A percentile compares a stretch with the other conserved stretches of the same genome.
phyloP scores from a whole-genome alignment of 352 stramenopile species.

The Phytophthora melonis region DNA sequence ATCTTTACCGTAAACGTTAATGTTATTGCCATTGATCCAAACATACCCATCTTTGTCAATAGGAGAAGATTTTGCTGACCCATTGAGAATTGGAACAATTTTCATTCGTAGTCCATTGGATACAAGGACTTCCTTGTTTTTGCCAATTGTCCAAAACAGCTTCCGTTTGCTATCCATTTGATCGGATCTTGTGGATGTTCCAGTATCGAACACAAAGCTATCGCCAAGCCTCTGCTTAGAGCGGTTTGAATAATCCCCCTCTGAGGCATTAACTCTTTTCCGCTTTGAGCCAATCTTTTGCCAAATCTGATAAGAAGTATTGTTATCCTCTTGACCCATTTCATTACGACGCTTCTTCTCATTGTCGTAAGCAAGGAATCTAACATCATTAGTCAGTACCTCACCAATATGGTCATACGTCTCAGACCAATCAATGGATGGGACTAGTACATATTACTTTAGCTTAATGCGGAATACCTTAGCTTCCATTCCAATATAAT shows the following conservation, averaged over 20 bases:
- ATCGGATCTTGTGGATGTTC: conserved; percentile 11
- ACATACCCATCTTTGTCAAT: conserved; percentile 7
- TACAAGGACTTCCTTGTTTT: conserved; percentile 15
- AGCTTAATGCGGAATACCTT: no score
- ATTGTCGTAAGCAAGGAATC: no score
- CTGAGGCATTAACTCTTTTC: conserved; percentile 7
- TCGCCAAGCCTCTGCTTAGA: conserved; percentile 16
- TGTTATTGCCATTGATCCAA: not conserved
- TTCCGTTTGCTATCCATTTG: conserved; percentile 11
- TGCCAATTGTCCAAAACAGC: conserved; percentile 10
- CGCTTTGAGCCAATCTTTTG: conserved; percentile 6
- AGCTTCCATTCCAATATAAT: no score
- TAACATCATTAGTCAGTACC: no score
- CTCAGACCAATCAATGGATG: no score
- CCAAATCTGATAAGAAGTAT: no score
- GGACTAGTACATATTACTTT: no score
- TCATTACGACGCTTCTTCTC: no score
- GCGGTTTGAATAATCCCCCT: conserved; percentile 2
- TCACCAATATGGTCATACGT: no score
- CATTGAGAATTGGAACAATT: conserved; percentile 2
- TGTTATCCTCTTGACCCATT: no score
- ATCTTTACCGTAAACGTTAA: no score
- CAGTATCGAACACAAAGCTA: conserved; percentile 17
- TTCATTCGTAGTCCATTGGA: conserved; percentile 8
- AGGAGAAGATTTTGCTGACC: not conserved